Evolutionary conservation across 2,329 filamentous ascomycete genomes (phyloP), one percentile per base, ranked within the genome.

Genomic region (Aspergillus brunneoviolaceus): DNA sequence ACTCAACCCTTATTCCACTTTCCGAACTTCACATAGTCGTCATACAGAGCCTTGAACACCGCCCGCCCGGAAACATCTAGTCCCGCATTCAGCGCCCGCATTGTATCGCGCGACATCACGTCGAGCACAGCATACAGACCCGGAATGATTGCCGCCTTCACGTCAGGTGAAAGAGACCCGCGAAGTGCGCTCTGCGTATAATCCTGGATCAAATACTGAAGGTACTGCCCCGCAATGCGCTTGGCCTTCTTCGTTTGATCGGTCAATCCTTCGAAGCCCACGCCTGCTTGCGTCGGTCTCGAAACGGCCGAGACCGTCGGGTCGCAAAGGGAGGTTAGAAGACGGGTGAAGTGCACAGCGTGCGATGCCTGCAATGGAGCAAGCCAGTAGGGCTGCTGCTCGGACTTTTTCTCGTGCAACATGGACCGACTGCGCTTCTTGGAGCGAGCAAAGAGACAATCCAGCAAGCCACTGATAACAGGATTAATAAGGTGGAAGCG

Each of bases 171-270:
- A n/a, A 86, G 69, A 14, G 81, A 74, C 3, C 78, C 79, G 29
- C 77, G 76, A 25, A 89, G 74, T 52, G 83, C 81, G 62, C 78
- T 81, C 35, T 79, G 72, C 53, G 83, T 82, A 69, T 85, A 89
- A 39, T 82, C 79, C 68, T 83, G 82, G 3, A 88, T 74, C 19
- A 88, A 71, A 51, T 85, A 82, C 61, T 83, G 83, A 14, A 87
- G 73, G 68, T 85, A 84, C 64, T 85, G 81, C 0, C 84, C 84
- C 0, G 84, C 82, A 58, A 84, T 80, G 31, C 82, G 80, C 64
- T 84, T 82, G 7, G 85, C 84, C 59, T 83, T 84, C 66, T 85
- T 85, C 12, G 84, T 83, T 59, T 84, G 81, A 63, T 88, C 86
- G 27, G 82, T 82, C 27, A 89, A 79, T 1, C 76, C 76, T 66